Evolutionary conservation across 2,329 filamentous ascomycete species (phyloP), one percentile per base, ranked within the genome.

Genomic region (Trichothecium sympodiale): DNA sequence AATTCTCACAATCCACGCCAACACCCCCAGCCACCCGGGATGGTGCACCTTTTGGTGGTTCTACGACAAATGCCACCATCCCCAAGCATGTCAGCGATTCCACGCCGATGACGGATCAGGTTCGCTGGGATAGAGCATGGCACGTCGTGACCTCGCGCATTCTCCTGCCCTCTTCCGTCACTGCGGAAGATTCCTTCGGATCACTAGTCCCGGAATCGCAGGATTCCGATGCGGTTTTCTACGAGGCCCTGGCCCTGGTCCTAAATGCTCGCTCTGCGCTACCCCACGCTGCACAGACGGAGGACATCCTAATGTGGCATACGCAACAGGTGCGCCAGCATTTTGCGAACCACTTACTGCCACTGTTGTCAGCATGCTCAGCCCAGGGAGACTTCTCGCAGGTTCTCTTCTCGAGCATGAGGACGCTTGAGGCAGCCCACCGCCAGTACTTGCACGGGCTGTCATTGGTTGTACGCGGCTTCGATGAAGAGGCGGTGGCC

Each of bases 81-180:
- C 34, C 29, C 25, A 26, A 17, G 17, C 31, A 31, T 34, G 20
- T 25, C 20, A 25, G 20, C 10, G 26, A 33, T 16, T 14, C 15
- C 29, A 38, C 17, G 15, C 29, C 29, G 18, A 45, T 50, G 25
- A 55, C 60, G 40, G 65, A 76, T 43, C 75, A 78, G 54, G 61
- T 66, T 36, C 64, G 62, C 42, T 77, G 69, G 64, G 73, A 79
- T 48, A 60, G 69, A 41, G 72, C 75, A 39, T 80, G 77, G 77
- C 70, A 76, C 48, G 56, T 62, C 18, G 74, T 79, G 41, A 79
- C 74, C 13, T 63, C 69, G 20, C 61, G 61, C 25, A 69, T 80
- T 31, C 63, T 65, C 32, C 60, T 80, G 16, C 71, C 74, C 8
- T 53, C 64, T n/a, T 71, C 69, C 8, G 68, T 71, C 30, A 59